A percentile compares a stretch with the other conserved stretches of the same genome.
Evolutionary conservation across 1,284 basidiomycete species (phyloP).

Genomic region (Agroathelia rolfsii): DNA sequence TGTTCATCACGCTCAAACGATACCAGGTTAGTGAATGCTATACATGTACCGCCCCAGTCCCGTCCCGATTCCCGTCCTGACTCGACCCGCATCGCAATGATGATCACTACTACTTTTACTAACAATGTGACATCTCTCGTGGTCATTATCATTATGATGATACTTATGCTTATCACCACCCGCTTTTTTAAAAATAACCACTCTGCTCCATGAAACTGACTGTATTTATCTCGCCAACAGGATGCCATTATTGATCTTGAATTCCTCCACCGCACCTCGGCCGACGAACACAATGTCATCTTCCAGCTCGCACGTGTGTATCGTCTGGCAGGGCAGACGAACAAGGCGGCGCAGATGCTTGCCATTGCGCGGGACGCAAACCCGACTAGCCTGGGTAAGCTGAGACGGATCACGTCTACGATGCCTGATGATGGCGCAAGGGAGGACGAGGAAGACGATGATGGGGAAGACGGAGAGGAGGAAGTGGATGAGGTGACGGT

Average conservation of each 20-base stretch:
- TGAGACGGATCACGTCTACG: conserved; percentile 72
- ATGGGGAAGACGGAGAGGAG: conserved; percentile 54
- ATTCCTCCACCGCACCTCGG: conserved; percentile 66
- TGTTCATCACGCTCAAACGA: conserved; percentile 73
- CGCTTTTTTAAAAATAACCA: no score
- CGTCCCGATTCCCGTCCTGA: conserved; percentile 4
- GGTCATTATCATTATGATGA: no score
- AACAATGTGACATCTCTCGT: no score
- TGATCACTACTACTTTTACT: conserved; percentile 2
- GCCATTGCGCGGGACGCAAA: conserved; percentile 81
- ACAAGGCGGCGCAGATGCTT: conserved; percentile 75
- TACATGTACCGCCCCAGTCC: conserved; percentile 8
- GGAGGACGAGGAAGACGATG: conserved; percentile 58
- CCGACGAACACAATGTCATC: conserved; percentile 90
- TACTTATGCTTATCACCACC: no score
- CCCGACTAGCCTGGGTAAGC: conserved; percentile 68
- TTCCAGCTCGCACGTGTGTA: conserved; percentile 93
- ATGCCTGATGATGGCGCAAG: no score
- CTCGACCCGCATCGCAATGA: conserved; percentile 7
- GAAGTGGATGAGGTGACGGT: conserved; percentile 45
- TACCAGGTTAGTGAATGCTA: conserved; percentile 57
- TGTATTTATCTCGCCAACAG: conserved; percentile 34
- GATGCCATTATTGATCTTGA: conserved; percentile 73
- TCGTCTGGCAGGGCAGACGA: conserved; percentile 64
- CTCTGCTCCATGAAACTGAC: no score